Evolutionary conservation across 768 basidiomycete genomes (phyloP), one percentile per base, ranked within the genome.

Genomic region (Neoboletus brunneissimus): DNA sequence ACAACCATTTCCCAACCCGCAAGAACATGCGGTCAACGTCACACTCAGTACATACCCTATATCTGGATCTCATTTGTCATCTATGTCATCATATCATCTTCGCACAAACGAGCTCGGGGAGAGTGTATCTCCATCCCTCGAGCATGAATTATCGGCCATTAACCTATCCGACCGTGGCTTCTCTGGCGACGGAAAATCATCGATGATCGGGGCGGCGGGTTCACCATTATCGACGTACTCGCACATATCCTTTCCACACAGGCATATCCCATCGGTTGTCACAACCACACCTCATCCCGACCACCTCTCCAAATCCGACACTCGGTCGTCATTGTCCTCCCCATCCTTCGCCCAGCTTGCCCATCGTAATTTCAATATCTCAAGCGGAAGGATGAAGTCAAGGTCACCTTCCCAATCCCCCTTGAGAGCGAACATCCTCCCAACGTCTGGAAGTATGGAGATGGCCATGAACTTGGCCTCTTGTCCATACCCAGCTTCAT

Each of bases 241-340:
- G 46, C 69, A 62, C 32, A 38, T 49, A 38, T 48, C 61, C 31
- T 69, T 74, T 53, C 71, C 76, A n/a, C 80, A 81, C 54, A 62
- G 74, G 31, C 82, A 84, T 62, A 75, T 79, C 18, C 74, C 77
- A 40, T 83, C 82, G 5, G 77, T 71, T 55, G 72, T 79, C 5
- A 84, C 81, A 0, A 73, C 81, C 53, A 77, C 76, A n/a, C 70
- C 79, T 5, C 57, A 50, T 42, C 16, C 50, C 29, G 53, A 65
- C 34, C 50, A 55, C 40, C 43, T 63, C 53, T 57, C 60, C 25
- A 60, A 53, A 48, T 51, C 60, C 23, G 59, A 59, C n/a, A 55
- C 56, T 41, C 59, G 51, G 12, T 47, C 59, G 0, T 42, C 61
- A 13, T 50, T 51, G 20, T 44, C 57, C 4, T 51, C 61, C 10